Conservation (phyloP, 305 asterid genomes). For the Coffea humblotiana region DNA sequence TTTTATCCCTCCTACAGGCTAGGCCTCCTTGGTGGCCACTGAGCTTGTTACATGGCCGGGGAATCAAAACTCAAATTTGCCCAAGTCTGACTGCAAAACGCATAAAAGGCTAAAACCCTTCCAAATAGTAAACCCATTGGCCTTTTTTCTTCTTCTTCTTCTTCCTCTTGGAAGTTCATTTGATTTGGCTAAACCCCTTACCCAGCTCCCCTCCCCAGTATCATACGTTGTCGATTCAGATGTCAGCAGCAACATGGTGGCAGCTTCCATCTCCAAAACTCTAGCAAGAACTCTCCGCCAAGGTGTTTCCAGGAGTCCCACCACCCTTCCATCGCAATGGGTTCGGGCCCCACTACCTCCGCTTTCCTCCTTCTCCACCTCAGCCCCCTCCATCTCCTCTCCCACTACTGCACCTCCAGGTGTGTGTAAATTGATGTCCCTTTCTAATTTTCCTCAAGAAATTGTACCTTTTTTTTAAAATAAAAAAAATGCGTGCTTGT, state of each 20-base stretch:
- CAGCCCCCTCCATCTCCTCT: constrained; percentile 44
- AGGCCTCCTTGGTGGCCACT: too few species aligned
- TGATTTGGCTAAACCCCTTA: too few species aligned
- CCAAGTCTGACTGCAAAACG: too few species aligned
- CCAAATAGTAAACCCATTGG: neutral
- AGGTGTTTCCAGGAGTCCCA: constrained; percentile 18
- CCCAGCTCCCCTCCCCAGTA: neutral
- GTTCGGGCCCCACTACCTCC: constrained; percentile 27
- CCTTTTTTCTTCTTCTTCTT: neutral
- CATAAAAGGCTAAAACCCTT: neutral
- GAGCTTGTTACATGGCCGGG: neutral
- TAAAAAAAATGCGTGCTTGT: neutral
- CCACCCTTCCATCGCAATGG: constrained; percentile 28
- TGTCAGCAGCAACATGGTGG: constrained; percentile 28
- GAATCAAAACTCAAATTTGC: neutral
- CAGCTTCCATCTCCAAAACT: constrained; percentile 50
- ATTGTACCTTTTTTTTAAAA: neutral
- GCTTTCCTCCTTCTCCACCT: constrained; percentile 37
- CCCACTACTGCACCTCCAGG: constrained; percentile 49
- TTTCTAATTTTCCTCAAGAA: neutral
- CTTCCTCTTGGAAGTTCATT: neutral
- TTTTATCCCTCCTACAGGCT: too few species aligned
- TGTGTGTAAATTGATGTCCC: neutral
- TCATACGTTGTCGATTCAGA: neutral
- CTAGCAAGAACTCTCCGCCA: constrained; percentile 46